These are phyloP conservation scores for Blastobotrys proliferans DNA, from an alignment of 1,139 yeast genomes.

Conservation along the genomic window DNA sequence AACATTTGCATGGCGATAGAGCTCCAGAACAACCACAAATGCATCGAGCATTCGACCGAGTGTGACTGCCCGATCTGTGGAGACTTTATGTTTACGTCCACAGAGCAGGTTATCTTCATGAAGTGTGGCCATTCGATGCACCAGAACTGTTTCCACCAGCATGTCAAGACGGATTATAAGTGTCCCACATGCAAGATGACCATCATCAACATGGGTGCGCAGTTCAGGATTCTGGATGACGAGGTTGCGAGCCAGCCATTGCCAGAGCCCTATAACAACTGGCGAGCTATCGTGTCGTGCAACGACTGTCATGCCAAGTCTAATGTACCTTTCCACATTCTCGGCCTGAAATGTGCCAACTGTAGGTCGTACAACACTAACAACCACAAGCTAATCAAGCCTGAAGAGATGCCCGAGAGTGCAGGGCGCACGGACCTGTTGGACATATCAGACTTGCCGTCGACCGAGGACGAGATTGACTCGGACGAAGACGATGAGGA, in stretches of 20 bases:
- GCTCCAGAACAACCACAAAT: constrained; percentile 69
- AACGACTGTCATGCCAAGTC: constrained; percentile 88
- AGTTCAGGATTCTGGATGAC: constrained; percentile 77
- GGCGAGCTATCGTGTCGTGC: constrained; percentile 78
- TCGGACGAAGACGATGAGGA: constrained; percentile 13
- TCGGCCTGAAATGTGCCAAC: constrained; percentile 83
- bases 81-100: constrained; percentile 85
- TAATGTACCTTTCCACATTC: constrained; percentile 69
- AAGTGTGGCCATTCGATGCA: constrained; percentile 94
- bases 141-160: constrained; percentile 74
- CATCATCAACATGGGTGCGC: constrained; percentile 80
- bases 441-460: constrained; percentile 7
- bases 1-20: constrained; percentile 84
- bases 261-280: constrained; percentile 71
- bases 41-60: constrained; percentile 83
- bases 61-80: constrained; percentile 93
- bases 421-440: constrained; percentile 9
- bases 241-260: constrained; percentile 74
- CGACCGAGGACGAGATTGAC: background rate
- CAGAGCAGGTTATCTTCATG: constrained; percentile 84
- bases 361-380: constrained; percentile 85
- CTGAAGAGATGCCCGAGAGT: constrained; percentile 44
- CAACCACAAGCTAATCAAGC: constrained; percentile 54
- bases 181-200: constrained; percentile 90
- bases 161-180: constrained; percentile 74